Percentiles rank a stretch among this genome's conserved stretches.
phyloP scores from a whole-genome alignment of 441 rosid species.

The Hura crepitans region DNA sequence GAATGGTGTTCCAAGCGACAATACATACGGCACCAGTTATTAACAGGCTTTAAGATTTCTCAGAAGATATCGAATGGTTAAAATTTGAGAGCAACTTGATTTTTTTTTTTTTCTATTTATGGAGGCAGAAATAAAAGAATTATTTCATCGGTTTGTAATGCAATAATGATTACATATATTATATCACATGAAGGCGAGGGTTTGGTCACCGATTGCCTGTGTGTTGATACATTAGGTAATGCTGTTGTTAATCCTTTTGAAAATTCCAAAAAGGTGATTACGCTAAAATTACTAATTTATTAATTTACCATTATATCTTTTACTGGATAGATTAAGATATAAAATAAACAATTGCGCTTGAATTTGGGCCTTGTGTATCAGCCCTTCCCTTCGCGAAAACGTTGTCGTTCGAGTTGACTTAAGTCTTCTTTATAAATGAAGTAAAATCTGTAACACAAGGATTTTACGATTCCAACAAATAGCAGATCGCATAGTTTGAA shows the following conservation, averaged over 20 bases:
- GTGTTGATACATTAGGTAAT: no score
- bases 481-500: neutral
- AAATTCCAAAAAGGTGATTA: no score
- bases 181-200: neutral
- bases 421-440: no score
- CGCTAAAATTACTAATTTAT: no score
- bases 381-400: neutral
- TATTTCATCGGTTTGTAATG: neutral
- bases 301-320: no score
- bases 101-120: slow-evolving; percentile 2
- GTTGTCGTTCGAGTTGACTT: neutral
- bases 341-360: neutral
- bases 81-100: neutral
- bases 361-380: neutral
- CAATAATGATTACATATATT: neutral
- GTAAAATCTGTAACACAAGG: neutral
- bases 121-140: neutral
- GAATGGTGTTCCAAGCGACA: neutral
- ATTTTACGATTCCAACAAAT: neutral
- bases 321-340: no score
- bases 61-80: neutral
- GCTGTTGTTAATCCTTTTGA: no score
- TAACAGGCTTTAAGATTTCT: neutral
- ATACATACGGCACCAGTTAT: neutral
- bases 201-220: no score